These are phyloP conservation scores for Ganoderma leucocontextum DNA, from an alignment of 1,284 basidiomycete genomes.

Conservation along the genomic window DNA sequence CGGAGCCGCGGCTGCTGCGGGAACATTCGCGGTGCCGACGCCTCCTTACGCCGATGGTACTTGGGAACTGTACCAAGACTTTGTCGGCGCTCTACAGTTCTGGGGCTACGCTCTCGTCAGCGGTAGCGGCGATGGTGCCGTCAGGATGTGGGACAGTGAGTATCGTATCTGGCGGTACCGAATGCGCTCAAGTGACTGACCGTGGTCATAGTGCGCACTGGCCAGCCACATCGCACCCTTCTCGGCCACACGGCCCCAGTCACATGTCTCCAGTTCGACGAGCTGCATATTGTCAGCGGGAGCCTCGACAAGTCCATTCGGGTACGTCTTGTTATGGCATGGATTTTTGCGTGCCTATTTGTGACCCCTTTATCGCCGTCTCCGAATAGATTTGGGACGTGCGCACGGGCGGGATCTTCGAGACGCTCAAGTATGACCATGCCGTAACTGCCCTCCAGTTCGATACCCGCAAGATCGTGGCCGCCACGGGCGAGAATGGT, in stretches of 20 bases:
- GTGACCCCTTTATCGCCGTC: background rate
- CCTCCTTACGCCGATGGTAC: slow-evolving; percentile 90
- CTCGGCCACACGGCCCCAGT: slow-evolving; percentile 94
- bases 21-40: slow-evolving; percentile 82
- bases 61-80: slow-evolving; percentile 97
- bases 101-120: slow-evolving; percentile 99
- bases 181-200: slow-evolving; percentile 10
- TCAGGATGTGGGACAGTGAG: slow-evolving; percentile 99
- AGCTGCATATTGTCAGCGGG: slow-evolving; percentile 91
- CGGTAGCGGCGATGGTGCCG: slow-evolving; percentile 95
- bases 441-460: slow-evolving; percentile 95
- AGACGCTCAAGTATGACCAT: slow-evolving; percentile 92
- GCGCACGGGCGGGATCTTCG: slow-evolving; percentile 87
- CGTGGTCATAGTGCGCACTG: slow-evolving; percentile 86
- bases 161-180: slow-evolving; percentile 31
- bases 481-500: slow-evolving; percentile 94
- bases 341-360: background rate
- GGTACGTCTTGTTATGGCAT: slow-evolving; percentile 54
- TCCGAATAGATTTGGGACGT: slow-evolving; percentile 92
- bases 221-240: slow-evolving; percentile 94
- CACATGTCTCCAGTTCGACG: slow-evolving; percentile 97
- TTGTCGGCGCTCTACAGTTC: slow-evolving; percentile 97
- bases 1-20: slow-evolving; percentile 63
- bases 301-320: slow-evolving; percentile 94
- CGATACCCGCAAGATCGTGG: slow-evolving; percentile 92